Conservation (phyloP, 202 grass and related monocot genomes). For the Dendrocalamus latiflorus region DNA sequence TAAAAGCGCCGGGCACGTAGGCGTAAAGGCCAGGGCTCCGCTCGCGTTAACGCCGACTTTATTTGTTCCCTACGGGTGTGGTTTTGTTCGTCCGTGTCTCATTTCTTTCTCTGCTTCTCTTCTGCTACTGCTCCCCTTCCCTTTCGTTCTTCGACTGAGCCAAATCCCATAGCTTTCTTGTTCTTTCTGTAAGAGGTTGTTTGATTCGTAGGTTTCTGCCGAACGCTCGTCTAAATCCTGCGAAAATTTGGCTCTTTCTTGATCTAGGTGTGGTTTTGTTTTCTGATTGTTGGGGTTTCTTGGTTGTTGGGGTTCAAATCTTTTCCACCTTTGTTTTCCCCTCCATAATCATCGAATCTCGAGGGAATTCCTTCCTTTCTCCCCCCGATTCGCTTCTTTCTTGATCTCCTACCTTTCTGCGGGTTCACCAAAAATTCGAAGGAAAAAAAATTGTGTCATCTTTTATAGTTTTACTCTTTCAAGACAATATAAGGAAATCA, state of each 20-base stretch:
- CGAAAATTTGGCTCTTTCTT: not conserved
- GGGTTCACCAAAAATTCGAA: not conserved
- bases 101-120: not conserved
- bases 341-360: not conserved
- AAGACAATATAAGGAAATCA: not conserved
- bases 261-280: not conserved
- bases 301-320: too few species aligned
- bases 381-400: not conserved
- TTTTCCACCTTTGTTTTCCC: not conserved
- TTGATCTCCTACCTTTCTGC: not conserved
- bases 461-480: not conserved
- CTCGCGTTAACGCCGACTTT: not conserved
- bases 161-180: not conserved
- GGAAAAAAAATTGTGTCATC: not conserved
- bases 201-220: not conserved
- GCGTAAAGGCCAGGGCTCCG: slow-evolving; percentile 4
- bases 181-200: not conserved
- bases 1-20: slow-evolving; percentile 52
- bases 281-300: not conserved
- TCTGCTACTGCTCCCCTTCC: not conserved
- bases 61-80: not conserved
- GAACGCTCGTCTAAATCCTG: not conserved
- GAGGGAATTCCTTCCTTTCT: not conserved
- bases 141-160: not conserved
- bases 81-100: not conserved